Evolutionary conservation across 257 asterid genomes (phyloP), one percentile per base, ranked within the genome.

Genomic region (Nicotiana sylvestris): DNA sequence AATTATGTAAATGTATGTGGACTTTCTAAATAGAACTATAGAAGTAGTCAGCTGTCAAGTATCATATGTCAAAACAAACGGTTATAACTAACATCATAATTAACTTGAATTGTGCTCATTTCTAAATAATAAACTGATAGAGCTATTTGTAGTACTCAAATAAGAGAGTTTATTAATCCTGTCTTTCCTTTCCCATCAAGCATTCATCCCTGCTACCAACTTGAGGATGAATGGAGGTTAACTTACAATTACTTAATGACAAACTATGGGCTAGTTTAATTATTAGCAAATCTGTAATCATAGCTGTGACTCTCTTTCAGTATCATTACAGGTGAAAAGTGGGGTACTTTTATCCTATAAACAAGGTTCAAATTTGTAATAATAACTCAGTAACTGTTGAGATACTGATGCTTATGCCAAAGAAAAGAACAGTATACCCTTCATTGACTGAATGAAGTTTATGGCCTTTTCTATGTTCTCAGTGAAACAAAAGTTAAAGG

Each of bases 111-210:
- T 27, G 46, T 12, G 7, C 25, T 18, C 74, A 67, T 72, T 64
- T 58, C 72, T 17, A 16, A 33, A 74, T 64, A 66, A 30, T 76
- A 76, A 9, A 43, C 61, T 51, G 72, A 72, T 53, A 81, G 77
- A 84, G 81, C 53, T 72, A 57, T 81, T 83, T 78, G 69, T 13
- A 17, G 74, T 77, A 70, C 78, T 66, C 39, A 49, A 25, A 69
- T 46, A 82, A 67, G 83, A 79, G 79, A 37, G 5, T 70, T 84
- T 66, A 78, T 83, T 77, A 80, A 55, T 46, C 84, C 64, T 68
- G 76, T 83, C 81, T 56, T 88, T 76, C 25, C 87, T 85, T 84
- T 76, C 77, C 67, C 80, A 72, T 78, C 76, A 91, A 85, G 89
- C 78, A 84, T 39, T 81, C 84, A 68, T 85, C 39, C 62, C 33